Base-by-base conservation (phyloP, 208 protist species). In the Herpetomonas samuelpessoai region DNA sequence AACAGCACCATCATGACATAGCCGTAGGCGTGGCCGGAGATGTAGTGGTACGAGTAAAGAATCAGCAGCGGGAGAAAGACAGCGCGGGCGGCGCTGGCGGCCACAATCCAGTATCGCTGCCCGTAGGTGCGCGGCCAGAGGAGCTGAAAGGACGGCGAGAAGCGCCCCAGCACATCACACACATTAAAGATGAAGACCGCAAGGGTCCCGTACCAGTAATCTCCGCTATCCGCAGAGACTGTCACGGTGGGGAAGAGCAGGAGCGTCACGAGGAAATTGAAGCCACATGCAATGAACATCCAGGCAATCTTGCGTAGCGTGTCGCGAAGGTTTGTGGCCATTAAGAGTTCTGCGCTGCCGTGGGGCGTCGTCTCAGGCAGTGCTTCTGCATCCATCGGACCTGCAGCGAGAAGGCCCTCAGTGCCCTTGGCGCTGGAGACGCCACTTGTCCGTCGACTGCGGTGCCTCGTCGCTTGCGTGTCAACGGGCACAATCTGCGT, bases 181-280 rank as follows among this genome's bases (percentile, higher is more conserved):
- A 74, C 30, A 65, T 88, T 91, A 65, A 83, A 91, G 46, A 81
- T 48, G 38, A 80, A 71, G n/a, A 88, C 67, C 1, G 76, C 46
- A n/a, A 82, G 14, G 0, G 79, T 85, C 2, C 67, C 63, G 53
- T 66, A 91, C 80, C 81, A 91, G 58, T 79, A 77, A 39, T 77
- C 68, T 9, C 66, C 35, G 9, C 54, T 59, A 39, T 82, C 76
- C 55, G 83, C 71, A 41, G 68, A 63, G 2, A 75, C 52, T 9
- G 71, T 62, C 27, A 88, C 67, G 41, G 61, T 63, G 18, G 84
- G 81, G 68, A 88, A 88, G 27, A 91, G 57, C 49, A 74, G 72
- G 26, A 91, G 67, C 12, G 81, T 82, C 41, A 88, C 44, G 52
- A 88, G 56, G 39, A 91, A 86, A 45, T 58, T 53, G 45, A 84